Percentiles rank a stretch among this genome's conserved stretches.
These are phyloP conservation scores for Epichloe elymi DNA, from an alignment of 2,329 filamentous ascomycete genomes.

Conservation along the genomic window DNA sequence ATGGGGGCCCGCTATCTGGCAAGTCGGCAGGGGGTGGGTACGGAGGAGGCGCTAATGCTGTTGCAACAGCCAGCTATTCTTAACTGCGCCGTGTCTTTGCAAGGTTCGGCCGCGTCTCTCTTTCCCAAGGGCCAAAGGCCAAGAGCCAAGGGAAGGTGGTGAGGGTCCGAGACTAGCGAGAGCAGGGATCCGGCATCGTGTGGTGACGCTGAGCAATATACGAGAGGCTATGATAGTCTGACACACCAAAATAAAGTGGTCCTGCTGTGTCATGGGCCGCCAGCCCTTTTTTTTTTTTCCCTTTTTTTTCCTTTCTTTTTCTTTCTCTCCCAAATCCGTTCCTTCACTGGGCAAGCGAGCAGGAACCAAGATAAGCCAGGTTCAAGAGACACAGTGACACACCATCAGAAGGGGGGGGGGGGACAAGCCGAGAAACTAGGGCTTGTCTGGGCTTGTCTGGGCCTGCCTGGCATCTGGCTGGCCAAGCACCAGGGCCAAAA, in stretches of 20 bases:
- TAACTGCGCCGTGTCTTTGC: constrained; percentile 16
- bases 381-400: neutral
- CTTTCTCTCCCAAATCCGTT: too few species aligned
- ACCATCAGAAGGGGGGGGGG: neutral
- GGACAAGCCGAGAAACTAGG: neutral
- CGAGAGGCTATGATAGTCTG: constrained; percentile 35
- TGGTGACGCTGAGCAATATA: constrained; percentile 37
- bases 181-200: constrained; percentile 19
- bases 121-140: neutral
- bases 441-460: neutral
- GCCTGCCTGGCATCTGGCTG: neutral
- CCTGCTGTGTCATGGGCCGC: constrained; percentile 17
- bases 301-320: too few species aligned
- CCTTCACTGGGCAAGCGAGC: neutral
- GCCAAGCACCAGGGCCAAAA: neutral
- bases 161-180: constrained; percentile 10
- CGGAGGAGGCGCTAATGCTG: constrained; percentile 10
- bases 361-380: neutral
- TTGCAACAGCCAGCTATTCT: constrained; percentile 34
- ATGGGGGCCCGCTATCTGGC: constrained; percentile 15
- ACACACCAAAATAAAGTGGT: constrained; percentile 35
- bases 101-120: constrained; percentile 19
- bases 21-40: constrained; percentile 17
- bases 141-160: neutral
- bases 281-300: constrained; percentile 11